A percentile compares a stretch with the other conserved stretches of the same genome.
Conservation (phyloP, 768 basidiomycete species). For the Auricularia heimuer region DNA sequence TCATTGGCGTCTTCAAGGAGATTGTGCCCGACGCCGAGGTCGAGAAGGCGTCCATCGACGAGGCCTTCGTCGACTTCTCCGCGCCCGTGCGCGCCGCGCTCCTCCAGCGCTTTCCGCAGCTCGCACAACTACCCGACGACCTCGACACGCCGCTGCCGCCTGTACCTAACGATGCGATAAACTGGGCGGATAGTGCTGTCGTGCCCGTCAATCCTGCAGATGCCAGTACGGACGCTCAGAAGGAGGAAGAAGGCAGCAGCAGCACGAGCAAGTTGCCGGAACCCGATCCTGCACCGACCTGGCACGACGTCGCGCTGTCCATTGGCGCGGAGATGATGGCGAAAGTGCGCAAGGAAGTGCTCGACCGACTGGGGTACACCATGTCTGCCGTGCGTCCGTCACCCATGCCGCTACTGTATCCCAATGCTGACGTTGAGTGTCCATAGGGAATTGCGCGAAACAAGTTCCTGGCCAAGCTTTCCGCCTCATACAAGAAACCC, state of each 20-base stretch:
- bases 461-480: slow-evolving; percentile 92
- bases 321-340: slow-evolving; percentile 82
- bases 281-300: slow-evolving; percentile 34
- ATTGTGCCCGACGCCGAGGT: slow-evolving; percentile 64
- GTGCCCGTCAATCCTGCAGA: slow-evolving; percentile 33
- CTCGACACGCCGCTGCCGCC: slow-evolving; percentile 69
- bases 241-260: slow-evolving; percentile 16
- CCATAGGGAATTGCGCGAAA: slow-evolving; percentile 79
- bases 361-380: slow-evolving; percentile 74
- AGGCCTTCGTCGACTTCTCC: slow-evolving; percentile 91
- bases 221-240: slow-evolving; percentile 4
- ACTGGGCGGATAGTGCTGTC: slow-evolving; percentile 54
- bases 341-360: slow-evolving; percentile 60
- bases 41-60: slow-evolving; percentile 98
- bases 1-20: slow-evolving; percentile 74
- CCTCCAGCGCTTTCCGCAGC: slow-evolving; percentile 65
- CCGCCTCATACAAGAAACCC: slow-evolving; percentile 87
- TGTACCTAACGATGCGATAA: slow-evolving; percentile 41
- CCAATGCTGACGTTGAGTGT: neutral
- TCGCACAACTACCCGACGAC: slow-evolving; percentile 57
- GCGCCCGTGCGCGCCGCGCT: slow-evolving; percentile 67
- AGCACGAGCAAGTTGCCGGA: slow-evolving; percentile 9
- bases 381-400: slow-evolving; percentile 66
- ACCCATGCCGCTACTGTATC: neutral
- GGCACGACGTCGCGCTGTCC: slow-evolving; percentile 89